phyloP scores from a whole-genome alignment of 1,284 basidiomycete genomes.

The Heterobasidion irregulare region DNA sequence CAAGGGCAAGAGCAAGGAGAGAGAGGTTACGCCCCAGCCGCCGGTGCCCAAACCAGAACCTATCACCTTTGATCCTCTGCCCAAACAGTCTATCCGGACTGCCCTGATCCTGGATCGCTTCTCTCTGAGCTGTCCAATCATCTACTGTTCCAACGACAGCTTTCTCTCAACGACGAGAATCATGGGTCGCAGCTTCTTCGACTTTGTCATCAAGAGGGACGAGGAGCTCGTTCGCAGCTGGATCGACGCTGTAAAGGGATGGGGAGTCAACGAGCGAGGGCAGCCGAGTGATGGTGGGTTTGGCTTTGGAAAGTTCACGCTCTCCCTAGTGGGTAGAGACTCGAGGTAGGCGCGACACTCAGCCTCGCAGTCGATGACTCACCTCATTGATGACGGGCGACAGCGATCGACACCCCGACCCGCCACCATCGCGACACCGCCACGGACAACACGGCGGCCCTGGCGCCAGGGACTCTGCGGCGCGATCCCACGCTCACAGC shows the following conservation, averaged over 20 bases:
- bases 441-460: slow-evolving; percentile 5
- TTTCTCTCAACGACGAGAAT: slow-evolving; percentile 46
- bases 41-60: slow-evolving; percentile 10
- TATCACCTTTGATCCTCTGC: slow-evolving; percentile 47
- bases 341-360: slow-evolving; percentile 30
- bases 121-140: slow-evolving; percentile 48
- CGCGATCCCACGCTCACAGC: not conserved
- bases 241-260: slow-evolving; percentile 67
- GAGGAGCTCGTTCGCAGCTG: slow-evolving; percentile 57
- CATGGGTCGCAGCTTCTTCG: slow-evolving; percentile 64
- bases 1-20: not conserved
- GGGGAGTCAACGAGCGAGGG: slow-evolving; percentile 73
- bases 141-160: slow-evolving; percentile 65
- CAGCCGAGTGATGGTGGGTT: slow-evolving; percentile 76
- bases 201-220: slow-evolving; percentile 56
- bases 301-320: slow-evolving; percentile 61
- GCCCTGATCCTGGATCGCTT: slow-evolving; percentile 72
- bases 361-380: not conserved
- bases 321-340: slow-evolving; percentile 49
- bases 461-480: not conserved
- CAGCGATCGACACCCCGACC: slow-evolving; percentile 14
- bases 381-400: not conserved
- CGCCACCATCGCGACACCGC: slow-evolving; percentile 8
- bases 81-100: slow-evolving; percentile 57
- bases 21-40: not conserved